phyloP scores from a whole-genome alignment of 2,329 filamentous ascomycete species.

The Coniochaeta sp. region DNA sequence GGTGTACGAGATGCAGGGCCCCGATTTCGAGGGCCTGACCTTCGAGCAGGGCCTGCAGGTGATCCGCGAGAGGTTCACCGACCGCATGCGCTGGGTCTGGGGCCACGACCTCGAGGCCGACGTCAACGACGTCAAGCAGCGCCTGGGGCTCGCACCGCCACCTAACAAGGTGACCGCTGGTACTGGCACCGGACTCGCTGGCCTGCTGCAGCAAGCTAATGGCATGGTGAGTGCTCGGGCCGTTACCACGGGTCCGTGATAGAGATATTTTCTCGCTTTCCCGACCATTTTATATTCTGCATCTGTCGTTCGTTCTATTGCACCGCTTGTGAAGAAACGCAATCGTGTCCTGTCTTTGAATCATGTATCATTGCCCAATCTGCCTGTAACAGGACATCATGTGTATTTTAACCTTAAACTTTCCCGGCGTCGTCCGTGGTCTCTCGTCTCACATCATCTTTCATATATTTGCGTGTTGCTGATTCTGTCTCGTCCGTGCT shows the following conservation, averaged over 20 bases:
- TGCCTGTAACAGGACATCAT: no score
- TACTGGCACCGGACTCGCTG: neutral
- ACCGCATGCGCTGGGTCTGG: constrained; percentile 84
- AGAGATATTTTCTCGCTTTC: neutral
- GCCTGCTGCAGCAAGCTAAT: neutral
- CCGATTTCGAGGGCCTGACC: constrained; percentile 20
- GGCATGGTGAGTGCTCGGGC: neutral
- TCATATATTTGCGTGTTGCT: no score
- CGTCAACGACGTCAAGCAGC: constrained; percentile 10
- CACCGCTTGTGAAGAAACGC: neutral
- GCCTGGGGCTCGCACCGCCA: constrained; percentile 18
- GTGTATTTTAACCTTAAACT: no score
- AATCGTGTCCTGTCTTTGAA: neutral
- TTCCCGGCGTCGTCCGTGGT: no score
- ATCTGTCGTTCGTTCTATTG: neutral
- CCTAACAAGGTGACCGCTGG: neutral
- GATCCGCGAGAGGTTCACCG: constrained; percentile 40
- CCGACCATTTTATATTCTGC: neutral
- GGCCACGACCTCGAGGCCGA: constrained; percentile 63
- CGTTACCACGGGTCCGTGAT: neutral
- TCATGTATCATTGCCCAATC: neutral
- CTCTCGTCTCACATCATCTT: no score
- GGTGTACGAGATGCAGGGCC: constrained; percentile 25
- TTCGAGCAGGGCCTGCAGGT: constrained; percentile 24
- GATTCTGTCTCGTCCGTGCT: no score